Percentiles rank a stretch among this genome's conserved stretches.
Evolutionary conservation across 768 basidiomycete species (phyloP).

Genomic region (Daedalea quercina): DNA sequence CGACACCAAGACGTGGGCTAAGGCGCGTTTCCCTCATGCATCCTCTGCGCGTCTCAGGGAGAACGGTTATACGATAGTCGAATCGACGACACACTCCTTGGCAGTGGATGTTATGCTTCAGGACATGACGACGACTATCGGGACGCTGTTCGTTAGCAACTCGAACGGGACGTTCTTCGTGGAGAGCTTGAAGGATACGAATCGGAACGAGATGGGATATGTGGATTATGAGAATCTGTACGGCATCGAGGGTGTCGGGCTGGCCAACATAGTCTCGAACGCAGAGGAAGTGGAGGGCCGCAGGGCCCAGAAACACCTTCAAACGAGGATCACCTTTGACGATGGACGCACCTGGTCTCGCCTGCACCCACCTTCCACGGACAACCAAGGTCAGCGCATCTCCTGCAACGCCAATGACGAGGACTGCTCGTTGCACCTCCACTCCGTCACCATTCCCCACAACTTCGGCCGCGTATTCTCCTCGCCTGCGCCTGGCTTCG

Average conservation of each 20-base stretch:
- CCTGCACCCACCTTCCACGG: conserved; percentile 49
- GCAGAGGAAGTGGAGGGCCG: conserved; percentile 76
- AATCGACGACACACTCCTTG: conserved; percentile 88
- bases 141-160: conserved; percentile 93
- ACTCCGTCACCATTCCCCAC: conserved; percentile 89
- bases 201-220: conserved; percentile 80
- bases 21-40: conserved; percentile 90
- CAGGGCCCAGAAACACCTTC: conserved; percentile 62
- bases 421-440: conserved; percentile 82
- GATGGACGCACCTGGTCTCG: conserved; percentile 83
- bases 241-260: conserved; percentile 84
- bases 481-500: conserved; percentile 87
- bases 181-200: conserved; percentile 85
- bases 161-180: conserved; percentile 96
- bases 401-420: conserved; percentile 51
- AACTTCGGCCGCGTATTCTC: conserved; percentile 95
- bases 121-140: conserved; percentile 50
- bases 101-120: conserved; percentile 89
- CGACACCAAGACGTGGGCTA: conserved; percentile 80
- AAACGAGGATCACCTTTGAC: conserved; percentile 82
- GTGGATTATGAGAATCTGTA: conserved; percentile 91
- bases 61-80: conserved; percentile 95
- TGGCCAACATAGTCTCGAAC: conserved; percentile 85
- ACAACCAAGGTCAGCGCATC: conserved; percentile 55
- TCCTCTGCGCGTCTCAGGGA: conserved; percentile 72